Evolutionary conservation across 345 rosid genomes (phyloP), one percentile per base, ranked within the genome.

Genomic region (Dovyalis caffra): DNA sequence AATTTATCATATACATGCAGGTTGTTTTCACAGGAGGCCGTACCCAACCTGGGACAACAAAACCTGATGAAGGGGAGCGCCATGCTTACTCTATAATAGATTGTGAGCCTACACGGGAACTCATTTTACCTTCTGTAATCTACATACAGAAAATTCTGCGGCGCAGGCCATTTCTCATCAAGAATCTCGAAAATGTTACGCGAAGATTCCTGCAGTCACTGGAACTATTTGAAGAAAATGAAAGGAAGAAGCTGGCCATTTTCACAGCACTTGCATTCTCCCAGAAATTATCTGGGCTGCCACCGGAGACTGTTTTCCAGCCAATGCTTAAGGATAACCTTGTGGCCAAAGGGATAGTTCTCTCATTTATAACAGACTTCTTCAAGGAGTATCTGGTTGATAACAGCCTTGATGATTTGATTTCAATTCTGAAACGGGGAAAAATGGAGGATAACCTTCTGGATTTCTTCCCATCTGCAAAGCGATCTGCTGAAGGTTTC

Each of bases 1-100:
- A 34, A 69, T 73, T 64, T 66, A 10, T 23, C 35, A n/a, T 72
- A 25, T 72, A 34, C 63, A 26, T 81, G 81, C 87, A 91, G 97
- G 92, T 96, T 83, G 87, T 85, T 80, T 96, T 96, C 86, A 91
- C 91, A 23, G 99, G 99, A 85, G 98, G 97, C 64, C 97, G 99
- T 20, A 96, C 99, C 6, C 99, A 96, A 85, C 86, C 97, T 75
- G 98, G 99, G 57, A 89, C 99, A 65, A 91, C 90, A 43, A 93
- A 96, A 81, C 87, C 97, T 76, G 99, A 96, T 85, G 99, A 93
- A 89, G 98, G 99, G 77, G 99, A 92, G 83, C 94, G 94, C 71
- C 99, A 96, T 69, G 76, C 92, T 73, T 90, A 92, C 88, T 92
- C 98, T 80, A 77, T 96, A 60, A 82, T 96, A 64, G 98, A 92